phyloP scores from a whole-genome alignment of 352 stramenopile species.

The Globisporangium lucens region DNA sequence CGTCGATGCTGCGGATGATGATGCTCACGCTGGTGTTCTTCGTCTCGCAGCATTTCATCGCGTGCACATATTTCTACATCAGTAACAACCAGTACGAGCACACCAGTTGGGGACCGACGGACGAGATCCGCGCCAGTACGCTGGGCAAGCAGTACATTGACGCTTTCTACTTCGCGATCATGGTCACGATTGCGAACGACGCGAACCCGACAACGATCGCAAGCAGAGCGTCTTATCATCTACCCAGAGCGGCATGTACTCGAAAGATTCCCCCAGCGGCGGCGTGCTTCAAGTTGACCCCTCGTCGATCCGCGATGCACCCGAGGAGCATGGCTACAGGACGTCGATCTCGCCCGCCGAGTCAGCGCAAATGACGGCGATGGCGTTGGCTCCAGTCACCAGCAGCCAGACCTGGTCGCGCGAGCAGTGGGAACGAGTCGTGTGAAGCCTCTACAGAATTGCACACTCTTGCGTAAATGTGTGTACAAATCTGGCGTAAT shows the following conservation, averaged over 20 bases:
- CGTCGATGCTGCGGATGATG: constrained; percentile 63
- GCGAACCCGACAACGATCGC: constrained; percentile 42
- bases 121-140: constrained; percentile 26
- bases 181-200: constrained; percentile 65
- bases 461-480: neutral
- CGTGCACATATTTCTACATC: constrained; percentile 69
- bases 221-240: neutral
- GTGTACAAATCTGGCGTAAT: neutral
- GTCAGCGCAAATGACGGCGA: constrained; percentile 23
- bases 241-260: neutral
- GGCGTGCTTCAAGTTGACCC: neutral
- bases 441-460: neutral
- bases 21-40: constrained; percentile 68
- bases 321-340: constrained; percentile 6
- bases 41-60: constrained; percentile 74
- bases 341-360: constrained; percentile 26
- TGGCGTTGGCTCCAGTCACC: constrained; percentile 30
- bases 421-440: constrained; percentile 13
- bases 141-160: constrained; percentile 52
- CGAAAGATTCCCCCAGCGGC: neutral
- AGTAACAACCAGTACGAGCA: constrained; percentile 31
- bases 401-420: constrained; percentile 21
- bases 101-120: constrained; percentile 42
- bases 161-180: constrained; percentile 62
- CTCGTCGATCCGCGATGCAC: neutral